Evolutionary conservation across 169 alveolate genomes (phyloP), one percentile per base, ranked within the genome.

Genomic region (Plasmodium inui): DNA sequence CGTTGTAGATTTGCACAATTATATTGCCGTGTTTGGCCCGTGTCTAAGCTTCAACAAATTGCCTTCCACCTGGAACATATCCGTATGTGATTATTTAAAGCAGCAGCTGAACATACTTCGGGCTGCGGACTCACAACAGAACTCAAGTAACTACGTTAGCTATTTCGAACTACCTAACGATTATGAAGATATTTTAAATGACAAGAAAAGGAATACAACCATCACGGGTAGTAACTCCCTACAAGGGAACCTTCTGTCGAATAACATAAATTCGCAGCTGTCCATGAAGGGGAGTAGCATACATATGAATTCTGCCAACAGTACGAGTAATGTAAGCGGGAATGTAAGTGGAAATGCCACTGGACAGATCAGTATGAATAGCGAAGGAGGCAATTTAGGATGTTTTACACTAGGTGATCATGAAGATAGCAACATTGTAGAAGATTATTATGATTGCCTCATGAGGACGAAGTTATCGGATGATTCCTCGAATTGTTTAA

Each of bases 21-120:
- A 90, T 74, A 90, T 90, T n/a, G 91, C 95, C 22, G 92, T 90
- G 1, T 90, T 90, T 37, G 95, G 95, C 4, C 95, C 95, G 0
- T 90, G 95, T 37, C 28, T 86, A 76, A 86, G 93, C 74, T 90
- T 72, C 22, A 83, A 90, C 57, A 83, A 90, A 82, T 83, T 90
- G 28, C 92, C 95, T 3, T 90, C 95, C 44, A 82, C 95, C 1
- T 90, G 95, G 95, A 82, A 82, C 44, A 90, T 83, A 34, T 90
- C 95, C 1, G 91, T 90, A 8, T 79, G 86, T 8, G 92, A 90
- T 53, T 90, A 90, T 73, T 74, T 90, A 28, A 90, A 82, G 32
- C 92, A 82, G 28, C 91, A 90, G 46, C 53, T 90, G 41, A 90
- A 90, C 80, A 82, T 83, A 72, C 82, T 90, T 17, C 30, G 91